Base-by-base conservation (phyloP, 2,329 filamentous ascomycete genomes). In the Paecilomyces sp. region DNA sequence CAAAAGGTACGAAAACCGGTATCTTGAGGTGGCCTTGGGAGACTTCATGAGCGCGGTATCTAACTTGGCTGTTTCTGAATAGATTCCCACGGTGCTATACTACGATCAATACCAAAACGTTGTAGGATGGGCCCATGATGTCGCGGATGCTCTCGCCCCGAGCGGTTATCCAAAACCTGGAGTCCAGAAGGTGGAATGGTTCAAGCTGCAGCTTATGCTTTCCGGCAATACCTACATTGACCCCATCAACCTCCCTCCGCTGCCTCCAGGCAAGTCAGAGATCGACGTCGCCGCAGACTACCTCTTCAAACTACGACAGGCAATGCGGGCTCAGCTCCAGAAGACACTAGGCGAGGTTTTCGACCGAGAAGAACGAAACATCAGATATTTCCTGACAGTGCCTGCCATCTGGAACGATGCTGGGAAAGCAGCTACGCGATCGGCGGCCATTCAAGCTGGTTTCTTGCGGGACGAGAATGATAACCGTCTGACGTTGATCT, bases 21-120 rank as follows among this genome's bases (percentile, higher is more conserved):
- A 51, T 61, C 60, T 64, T 28, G 25, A 22, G 58, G 53, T 18
- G 31, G 15, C 5, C 51, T 15, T 28, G 1, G 22, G 22, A 28
- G 41, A 41, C 50, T 52, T 13, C 2, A 47, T n/a, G 41, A 47
- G n/a, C 11, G 8, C 9, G 41, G 41, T 24, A 28, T 28, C 55
- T 61, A 69, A 50, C 12, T 15, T n/a, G 28, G 55, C 24, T 33
- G 33, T 8, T 54, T 5, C n/a, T 18, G 41, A 51, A 22, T 70
- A 96, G 94, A 97, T 99, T 68, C 94, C 94, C 15, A 97, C 94
- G 13, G 94, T 99, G n/a, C 85, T 99, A 62, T 99, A 99, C 81
- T 99, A 99, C 74, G 94, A 99, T 74, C 93, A 97, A 78, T 96
- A 97, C 76, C 94, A 99, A 73, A 97, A 97, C 77, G 94, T 99